Conservation (phyloP, 495 filamentous ascomycete species). For the Pyrenopolyporus hunteri region DNA sequence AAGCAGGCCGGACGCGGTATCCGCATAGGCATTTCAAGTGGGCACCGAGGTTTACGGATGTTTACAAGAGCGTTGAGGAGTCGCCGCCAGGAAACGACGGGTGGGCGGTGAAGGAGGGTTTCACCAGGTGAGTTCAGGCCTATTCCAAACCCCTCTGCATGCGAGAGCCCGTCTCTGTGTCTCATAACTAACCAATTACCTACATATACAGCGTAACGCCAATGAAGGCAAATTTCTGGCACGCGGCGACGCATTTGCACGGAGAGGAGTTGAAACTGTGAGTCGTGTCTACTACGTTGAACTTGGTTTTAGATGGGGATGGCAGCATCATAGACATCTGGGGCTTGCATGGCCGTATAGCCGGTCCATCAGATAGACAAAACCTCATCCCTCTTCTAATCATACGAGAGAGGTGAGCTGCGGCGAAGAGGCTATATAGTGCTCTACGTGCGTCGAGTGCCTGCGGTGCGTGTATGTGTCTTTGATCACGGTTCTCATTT, state of each 20-base stretch:
- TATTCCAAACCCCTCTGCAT: too few relatives aligned
- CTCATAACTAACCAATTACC: slow-evolving; percentile 11
- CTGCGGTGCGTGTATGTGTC: slow-evolving; percentile 8
- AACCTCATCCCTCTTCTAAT: slow-evolving; percentile 30
- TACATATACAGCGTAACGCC: slow-evolving; percentile 83
- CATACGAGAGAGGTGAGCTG: slow-evolving; percentile 28
- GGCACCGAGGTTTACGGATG: slow-evolving; percentile 85
- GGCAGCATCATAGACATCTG: slow-evolving; percentile 33
- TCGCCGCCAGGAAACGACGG: slow-evolving; percentile 87
- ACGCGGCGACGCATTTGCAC: slow-evolving; percentile 63
- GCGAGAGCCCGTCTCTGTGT: too few relatives aligned
- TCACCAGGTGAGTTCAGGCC: slow-evolving; percentile 75
- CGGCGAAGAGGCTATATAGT: slow-evolving; percentile 36
- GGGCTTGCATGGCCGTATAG: slow-evolving; percentile 21
- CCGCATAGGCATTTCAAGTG: slow-evolving; percentile 91
- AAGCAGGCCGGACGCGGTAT: slow-evolving; percentile 49
- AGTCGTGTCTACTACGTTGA: slow-evolving; percentile 60
- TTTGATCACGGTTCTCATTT: slow-evolving; percentile 31
- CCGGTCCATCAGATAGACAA: slow-evolving; percentile 30
- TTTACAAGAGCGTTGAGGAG: slow-evolving; percentile 81
- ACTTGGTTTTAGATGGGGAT: slow-evolving; percentile 32
- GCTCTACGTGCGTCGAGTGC: slow-evolving; percentile 17
- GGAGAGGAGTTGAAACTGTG: slow-evolving; percentile 86
- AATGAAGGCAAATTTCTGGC: slow-evolving; percentile 90
- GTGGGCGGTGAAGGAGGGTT: slow-evolving; percentile 87